Conservation (phyloP, 73 alveolate genomes). For the Paramecium bursaria region DNA sequence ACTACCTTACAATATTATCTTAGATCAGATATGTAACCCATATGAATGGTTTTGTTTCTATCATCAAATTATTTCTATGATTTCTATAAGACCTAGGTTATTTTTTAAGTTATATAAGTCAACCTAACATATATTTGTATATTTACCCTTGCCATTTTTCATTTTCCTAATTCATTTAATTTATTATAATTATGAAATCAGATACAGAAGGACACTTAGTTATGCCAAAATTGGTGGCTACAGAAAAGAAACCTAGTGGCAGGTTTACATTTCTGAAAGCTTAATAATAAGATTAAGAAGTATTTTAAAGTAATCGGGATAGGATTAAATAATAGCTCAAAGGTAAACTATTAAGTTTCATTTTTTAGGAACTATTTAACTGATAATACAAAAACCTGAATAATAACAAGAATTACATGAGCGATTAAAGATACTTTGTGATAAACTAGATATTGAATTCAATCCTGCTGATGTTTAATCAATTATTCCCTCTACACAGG, state of each 20-base stretch:
- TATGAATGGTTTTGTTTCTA: background rate
- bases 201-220: too few species aligned
- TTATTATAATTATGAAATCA: too few species aligned
- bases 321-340: constrained; percentile 22
- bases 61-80: constrained; percentile 26
- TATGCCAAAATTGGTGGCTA: too few species aligned
- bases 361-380: background rate
- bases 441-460: constrained; percentile 30
- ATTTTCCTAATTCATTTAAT: too few species aligned
- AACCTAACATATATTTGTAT: too few species aligned
- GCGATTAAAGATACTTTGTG: background rate
- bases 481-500: background rate
- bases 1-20: constrained; percentile 40
- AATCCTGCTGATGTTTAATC: background rate
- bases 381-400: constrained; percentile 10
- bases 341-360: background rate
- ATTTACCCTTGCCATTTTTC: too few species aligned
- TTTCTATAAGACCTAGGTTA: constrained; percentile 12
- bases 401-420: background rate
- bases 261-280: constrained; percentile 20
- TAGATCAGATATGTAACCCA: constrained; percentile 28
- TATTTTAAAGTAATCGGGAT: constrained; percentile 19
- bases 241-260: constrained; percentile 41
- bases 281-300: constrained; percentile 17
- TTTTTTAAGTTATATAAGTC: constrained; percentile 14